Evolutionary conservation across 768 basidiomycete genomes (phyloP).

Genomic region (Coprinopsis marcescibilis): DNA sequence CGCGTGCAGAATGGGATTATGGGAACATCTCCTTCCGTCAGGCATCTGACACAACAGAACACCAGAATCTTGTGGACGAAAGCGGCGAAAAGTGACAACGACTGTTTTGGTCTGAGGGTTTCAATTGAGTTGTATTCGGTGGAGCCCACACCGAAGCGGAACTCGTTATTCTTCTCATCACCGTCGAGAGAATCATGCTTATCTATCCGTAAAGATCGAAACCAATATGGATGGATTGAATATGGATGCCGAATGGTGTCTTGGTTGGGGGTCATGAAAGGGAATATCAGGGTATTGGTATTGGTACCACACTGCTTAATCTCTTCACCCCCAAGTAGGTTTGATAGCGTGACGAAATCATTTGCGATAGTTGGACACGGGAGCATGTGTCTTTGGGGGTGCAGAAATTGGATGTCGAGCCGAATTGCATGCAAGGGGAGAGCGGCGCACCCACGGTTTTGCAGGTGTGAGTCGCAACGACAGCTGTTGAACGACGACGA

Average conservation of each 20-base stretch:
- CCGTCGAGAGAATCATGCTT: slow-evolving; percentile 5
- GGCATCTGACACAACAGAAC: not conserved
- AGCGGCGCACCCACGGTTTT: not conserved
- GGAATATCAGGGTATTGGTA: too few species aligned
- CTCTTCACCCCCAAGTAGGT: too few species aligned
- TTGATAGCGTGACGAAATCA: too few species aligned
- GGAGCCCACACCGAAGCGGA: slow-evolving; percentile 4
- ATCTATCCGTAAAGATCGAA: slow-evolving; percentile 3
- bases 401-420: too few species aligned
- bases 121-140: not conserved
- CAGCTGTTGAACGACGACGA: not conserved
- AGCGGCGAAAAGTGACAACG: slow-evolving; percentile 5
- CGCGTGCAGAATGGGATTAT: slow-evolving; percentile 12
- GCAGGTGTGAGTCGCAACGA: not conserved
- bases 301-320: not conserved
- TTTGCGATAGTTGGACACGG: too few species aligned
- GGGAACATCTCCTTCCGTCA: slow-evolving; percentile 17
- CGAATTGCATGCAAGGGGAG: not conserved
- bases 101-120: slow-evolving; percentile 1
- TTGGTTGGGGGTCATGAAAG: not conserved
- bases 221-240: not conserved
- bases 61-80: slow-evolving; percentile 12
- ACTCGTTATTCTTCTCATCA: not conserved
- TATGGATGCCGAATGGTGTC: not conserved
- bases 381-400: too few species aligned